Percentiles rank a stretch among this genome's conserved stretches.
Evolutionary conservation across 179 eudicot species (phyloP).

Genomic region (Camellia oleifera): DNA sequence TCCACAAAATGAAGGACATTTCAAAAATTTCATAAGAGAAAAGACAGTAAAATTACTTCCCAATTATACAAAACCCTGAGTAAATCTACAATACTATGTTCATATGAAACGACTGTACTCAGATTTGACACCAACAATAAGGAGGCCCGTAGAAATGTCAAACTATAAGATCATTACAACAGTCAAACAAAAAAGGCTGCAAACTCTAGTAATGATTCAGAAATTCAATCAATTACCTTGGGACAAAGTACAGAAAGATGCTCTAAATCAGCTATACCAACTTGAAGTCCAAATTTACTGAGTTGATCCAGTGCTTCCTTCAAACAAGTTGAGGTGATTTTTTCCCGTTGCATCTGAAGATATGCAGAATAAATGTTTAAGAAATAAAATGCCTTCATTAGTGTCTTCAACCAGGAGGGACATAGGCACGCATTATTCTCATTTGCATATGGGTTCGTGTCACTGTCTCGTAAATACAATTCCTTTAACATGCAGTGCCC

Average conservation of each 20-base stretch:
- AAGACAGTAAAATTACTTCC: not conserved
- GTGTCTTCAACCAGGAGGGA: constrained; percentile 65
- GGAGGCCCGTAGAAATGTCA: not conserved
- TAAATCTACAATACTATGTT: not conserved
- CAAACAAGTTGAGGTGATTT: constrained; percentile 43
- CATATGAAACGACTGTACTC: not conserved
- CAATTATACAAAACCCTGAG: not conserved
- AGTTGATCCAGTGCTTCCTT: constrained; percentile 55
- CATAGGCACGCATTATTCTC: constrained; percentile 46
- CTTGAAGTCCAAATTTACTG: constrained; percentile 42
- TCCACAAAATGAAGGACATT: not conserved
- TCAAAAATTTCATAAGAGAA: not conserved
- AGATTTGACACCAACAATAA: not conserved
- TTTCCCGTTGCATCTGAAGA: constrained; percentile 39
- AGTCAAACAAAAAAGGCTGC: constrained; percentile 4
- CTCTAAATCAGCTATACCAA: constrained; percentile 55
- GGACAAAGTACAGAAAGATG: constrained; percentile 72
- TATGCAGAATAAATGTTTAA: constrained; percentile 56
- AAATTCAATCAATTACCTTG: constrained; percentile 41
- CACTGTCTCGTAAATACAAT: constrained; percentile 23
- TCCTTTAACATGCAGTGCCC: constrained; percentile 51
- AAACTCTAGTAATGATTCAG: not conserved
- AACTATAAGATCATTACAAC: not conserved
- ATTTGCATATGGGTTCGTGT: constrained; percentile 15
- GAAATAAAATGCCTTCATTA: constrained; percentile 59